These are phyloP conservation scores for Rhinocladiella mackenziei DNA, from an alignment of 2,329 filamentous ascomycete genomes.

Conservation along the genomic window DNA sequence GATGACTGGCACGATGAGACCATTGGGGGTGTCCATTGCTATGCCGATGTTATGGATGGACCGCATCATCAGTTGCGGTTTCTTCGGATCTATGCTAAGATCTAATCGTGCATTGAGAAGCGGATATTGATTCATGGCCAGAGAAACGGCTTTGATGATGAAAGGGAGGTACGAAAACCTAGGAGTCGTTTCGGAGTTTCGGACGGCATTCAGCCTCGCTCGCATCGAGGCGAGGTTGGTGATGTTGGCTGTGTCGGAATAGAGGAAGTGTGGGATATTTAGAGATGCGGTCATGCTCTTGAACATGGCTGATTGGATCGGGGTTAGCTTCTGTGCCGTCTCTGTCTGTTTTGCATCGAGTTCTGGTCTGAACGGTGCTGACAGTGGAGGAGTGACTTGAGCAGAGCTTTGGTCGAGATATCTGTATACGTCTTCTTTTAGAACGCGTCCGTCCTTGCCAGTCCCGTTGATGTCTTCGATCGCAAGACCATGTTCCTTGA, in stretches of 20 bases:
- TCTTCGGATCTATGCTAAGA: constrained; percentile 51
- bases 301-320: constrained; percentile 90
- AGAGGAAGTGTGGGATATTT: constrained; percentile 90
- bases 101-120: constrained; percentile 85
- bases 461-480: constrained; percentile 78
- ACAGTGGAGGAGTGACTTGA: constrained; percentile 32
- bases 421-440: constrained; percentile 85
- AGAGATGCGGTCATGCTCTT: constrained; percentile 93
- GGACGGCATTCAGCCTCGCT: constrained; percentile 66
- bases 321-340: constrained; percentile 65
- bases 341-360: constrained; percentile 58
- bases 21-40: constrained; percentile 87
- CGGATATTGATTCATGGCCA: constrained; percentile 76
- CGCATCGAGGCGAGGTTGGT: constrained; percentile 69
- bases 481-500: constrained; percentile 72
- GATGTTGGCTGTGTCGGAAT: constrained; percentile 84
- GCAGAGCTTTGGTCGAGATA: constrained; percentile 56
- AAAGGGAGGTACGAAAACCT: constrained; percentile 91
- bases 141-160: constrained; percentile 89
- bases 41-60: constrained; percentile 90
- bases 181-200: constrained; percentile 41
- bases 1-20: constrained; percentile 87
- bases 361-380: constrained; percentile 34
- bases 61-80: constrained; percentile 73
- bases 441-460: constrained; percentile 82